phyloP scores from a whole-genome alignment of 169 alveolate genomes.

The Eimeria maxima region DNA sequence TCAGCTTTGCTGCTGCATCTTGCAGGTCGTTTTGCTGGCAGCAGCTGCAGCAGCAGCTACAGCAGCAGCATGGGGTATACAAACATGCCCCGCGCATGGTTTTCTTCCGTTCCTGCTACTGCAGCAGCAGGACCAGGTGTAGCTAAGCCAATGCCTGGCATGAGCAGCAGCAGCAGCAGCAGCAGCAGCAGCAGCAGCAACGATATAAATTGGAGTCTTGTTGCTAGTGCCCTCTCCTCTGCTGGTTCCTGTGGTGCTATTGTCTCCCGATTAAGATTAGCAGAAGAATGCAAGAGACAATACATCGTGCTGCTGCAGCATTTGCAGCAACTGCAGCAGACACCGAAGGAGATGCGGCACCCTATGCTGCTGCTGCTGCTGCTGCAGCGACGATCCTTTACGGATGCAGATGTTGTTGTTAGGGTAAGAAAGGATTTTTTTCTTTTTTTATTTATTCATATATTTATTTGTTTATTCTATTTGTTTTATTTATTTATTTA shows the following conservation, averaged over 20 bases:
- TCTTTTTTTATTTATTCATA: neutral
- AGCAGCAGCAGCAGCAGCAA: conserved; percentile 34
- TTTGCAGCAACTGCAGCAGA: conserved; percentile 31
- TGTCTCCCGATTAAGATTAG: neutral
- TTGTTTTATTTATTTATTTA: neutral
- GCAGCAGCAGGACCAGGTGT: too few species aligned
- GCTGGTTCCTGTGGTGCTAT: neutral
- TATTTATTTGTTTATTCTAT: neutral
- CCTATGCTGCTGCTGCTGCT: neutral
- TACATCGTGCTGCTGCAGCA: conserved; percentile 48
- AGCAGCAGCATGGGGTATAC: conserved; percentile 10
- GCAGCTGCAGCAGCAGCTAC: conserved; percentile 62
- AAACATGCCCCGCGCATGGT: neutral
- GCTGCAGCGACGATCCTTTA: neutral
- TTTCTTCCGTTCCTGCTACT: neutral
- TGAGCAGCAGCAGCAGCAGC: neutral
- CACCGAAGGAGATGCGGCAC: neutral
- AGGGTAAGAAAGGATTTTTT: neutral
- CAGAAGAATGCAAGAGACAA: conserved; percentile 11
- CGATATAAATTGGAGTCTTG: neutral
- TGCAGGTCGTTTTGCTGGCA: conserved; percentile 48
- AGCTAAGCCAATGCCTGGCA: neutral
- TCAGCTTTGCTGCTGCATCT: conserved; percentile 38
- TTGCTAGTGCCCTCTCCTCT: neutral
- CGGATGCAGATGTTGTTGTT: neutral